These are phyloP conservation scores for Podospora australis DNA, from an alignment of 495 filamentous ascomycete genomes.

Conservation along the genomic window DNA sequence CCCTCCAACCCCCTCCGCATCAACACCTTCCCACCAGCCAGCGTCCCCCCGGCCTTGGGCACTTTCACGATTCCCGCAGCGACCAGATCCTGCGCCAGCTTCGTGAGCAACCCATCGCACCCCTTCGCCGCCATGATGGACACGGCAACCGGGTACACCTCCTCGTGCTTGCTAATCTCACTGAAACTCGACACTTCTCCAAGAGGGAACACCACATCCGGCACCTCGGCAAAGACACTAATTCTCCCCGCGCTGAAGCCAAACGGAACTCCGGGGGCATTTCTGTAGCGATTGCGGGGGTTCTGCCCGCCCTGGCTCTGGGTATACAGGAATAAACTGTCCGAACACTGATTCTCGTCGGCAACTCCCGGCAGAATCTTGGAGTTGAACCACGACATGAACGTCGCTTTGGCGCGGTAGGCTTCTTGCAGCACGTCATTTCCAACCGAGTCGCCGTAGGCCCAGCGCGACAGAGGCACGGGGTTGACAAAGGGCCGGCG, in stretches of 20 bases:
- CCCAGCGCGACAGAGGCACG: slow-evolving; percentile 49
- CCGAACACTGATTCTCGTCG: slow-evolving; percentile 27
- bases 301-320: slow-evolving; percentile 14
- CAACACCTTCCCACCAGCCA: slow-evolving; percentile 53
- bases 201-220: slow-evolving; percentile 54
- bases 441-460: slow-evolving; percentile 42
- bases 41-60: slow-evolving; percentile 34
- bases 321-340: slow-evolving; percentile 30
- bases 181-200: slow-evolving; percentile 49
- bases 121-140: slow-evolving; percentile 54
- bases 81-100: slow-evolving; percentile 46
- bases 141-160: slow-evolving; percentile 54
- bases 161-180: slow-evolving; percentile 45
- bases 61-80: slow-evolving; percentile 43
- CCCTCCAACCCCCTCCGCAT: slow-evolving; percentile 44
- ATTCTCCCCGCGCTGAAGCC: slow-evolving; percentile 43
- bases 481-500: slow-evolving; percentile 51
- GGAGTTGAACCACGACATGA: slow-evolving; percentile 48
- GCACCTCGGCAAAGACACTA: slow-evolving; percentile 41
- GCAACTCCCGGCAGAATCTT: slow-evolving; percentile 37
- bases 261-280: slow-evolving; percentile 27
- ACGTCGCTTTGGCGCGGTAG: slow-evolving; percentile 41
- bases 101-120: slow-evolving; percentile 55
- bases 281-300: slow-evolving; percentile 31
- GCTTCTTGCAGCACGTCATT: slow-evolving; percentile 32